phyloP scores from a whole-genome alignment of 2,329 filamentous ascomycete species.

The Alternaria conjuncta region DNA sequence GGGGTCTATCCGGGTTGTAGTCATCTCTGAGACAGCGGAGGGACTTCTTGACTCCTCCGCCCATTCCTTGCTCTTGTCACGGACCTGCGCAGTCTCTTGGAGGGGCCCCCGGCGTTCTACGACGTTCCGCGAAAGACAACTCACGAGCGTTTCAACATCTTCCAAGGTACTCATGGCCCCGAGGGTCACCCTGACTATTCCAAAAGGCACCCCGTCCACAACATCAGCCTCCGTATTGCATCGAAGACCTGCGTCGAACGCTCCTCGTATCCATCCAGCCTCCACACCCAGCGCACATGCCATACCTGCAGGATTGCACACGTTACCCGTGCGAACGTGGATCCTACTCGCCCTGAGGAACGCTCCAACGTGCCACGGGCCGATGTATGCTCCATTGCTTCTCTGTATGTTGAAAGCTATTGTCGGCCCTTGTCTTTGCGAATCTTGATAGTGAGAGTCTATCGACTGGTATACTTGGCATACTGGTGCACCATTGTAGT shows the following conservation, averaged over 20 bases:
- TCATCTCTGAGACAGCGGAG: background rate
- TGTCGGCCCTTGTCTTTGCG: constrained; percentile 64
- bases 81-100: background rate
- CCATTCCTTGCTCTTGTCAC: background rate
- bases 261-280: constrained; percentile 61
- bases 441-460: constrained; percentile 57
- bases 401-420: constrained; percentile 68
- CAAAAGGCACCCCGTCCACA: constrained; percentile 61
- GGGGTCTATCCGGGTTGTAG: background rate
- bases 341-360: constrained; percentile 63
- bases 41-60: background rate
- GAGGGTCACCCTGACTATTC: constrained; percentile 66
- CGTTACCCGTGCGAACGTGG: constrained; percentile 65
- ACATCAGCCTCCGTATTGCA: constrained; percentile 63
- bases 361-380: constrained; percentile 66
- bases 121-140: background rate
- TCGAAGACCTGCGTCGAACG: constrained; percentile 63
- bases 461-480: constrained; percentile 64
- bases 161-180: constrained; percentile 66
- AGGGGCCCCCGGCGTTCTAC: background rate
- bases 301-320: constrained; percentile 63
- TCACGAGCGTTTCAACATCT: constrained; percentile 55
- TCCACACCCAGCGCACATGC: constrained; percentile 57
- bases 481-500: constrained; percentile 60
- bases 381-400: constrained; percentile 60